Base-by-base conservation (phyloP, 1,284 basidiomycete species). In the Fomes fomentarius region DNA sequence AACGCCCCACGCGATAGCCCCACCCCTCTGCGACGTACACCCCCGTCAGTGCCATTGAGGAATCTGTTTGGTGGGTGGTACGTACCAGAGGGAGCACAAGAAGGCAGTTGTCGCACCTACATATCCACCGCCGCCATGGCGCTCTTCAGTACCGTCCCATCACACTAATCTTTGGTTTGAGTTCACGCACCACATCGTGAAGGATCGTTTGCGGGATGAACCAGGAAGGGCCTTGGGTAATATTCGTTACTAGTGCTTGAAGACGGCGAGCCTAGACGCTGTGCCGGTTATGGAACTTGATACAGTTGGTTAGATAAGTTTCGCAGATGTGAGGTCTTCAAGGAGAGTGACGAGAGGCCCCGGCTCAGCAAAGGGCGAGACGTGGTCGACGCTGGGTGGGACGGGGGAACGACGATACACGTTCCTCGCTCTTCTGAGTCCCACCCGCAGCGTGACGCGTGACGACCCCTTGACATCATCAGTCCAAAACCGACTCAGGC, bases 1-100 rank as follows among this genome's bases (percentile, higher is more conserved):
- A 55, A 84, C 75, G 59, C 75, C 84, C 87, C 86, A 91, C 40
- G 84, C 86, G 63, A 91, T 91, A 50, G 87, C 86, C 67, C 89
- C 89, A 70, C 74, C 82, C 65, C 84, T 79, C 85, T 88, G 63
- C 50, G 57, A 2, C 5, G 21, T n/a, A 7, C 4, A 4, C 11
- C 12, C 10, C 6, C 14, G 33, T 43, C 21, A 42, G 22, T n/a
- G 26, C 30, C 45, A 37, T 9, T 10, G 12, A 1, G 7, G 6
- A 46, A 40, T 33, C n/a, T 50, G 30, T 38, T 28, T 35, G 28
- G 28, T 34, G 14, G 30, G 28, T 46, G 39, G 45, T 48, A 74
- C 82, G 65, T 67, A 87, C 86, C 71, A 88, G 75, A 65, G 85
- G 85, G 49, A 89, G 74, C 54, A 88, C 71, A 54, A 88, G 79